Evolutionary conservation across 805 yeast species (phyloP), one percentile per base, ranked within the genome.

Genomic region (Lipomyces spencermartinsiae): DNA sequence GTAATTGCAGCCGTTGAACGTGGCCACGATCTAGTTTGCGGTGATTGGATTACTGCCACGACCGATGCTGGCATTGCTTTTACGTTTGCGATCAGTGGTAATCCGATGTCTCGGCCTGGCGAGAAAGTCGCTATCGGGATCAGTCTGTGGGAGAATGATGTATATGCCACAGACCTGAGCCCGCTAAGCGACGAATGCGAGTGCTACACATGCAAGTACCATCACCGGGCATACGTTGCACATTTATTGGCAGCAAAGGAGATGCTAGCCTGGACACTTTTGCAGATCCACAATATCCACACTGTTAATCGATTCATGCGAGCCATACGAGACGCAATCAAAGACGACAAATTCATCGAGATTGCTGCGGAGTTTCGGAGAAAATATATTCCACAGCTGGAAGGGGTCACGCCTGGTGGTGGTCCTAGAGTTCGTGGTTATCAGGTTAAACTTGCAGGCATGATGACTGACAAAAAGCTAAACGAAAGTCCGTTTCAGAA

Each of bases 221-320:
- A 79, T 60, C 73, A 78, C 65, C 67, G 78, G 25, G 83, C 83
- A 14, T 82, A 82, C 69, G 65, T 82, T n/a, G 82, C 81, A 58
- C 84, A 82, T 67, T 71, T 82, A 33, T 74, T 82, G 37, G 66
- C 77, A 43, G 83, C 83, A 9, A 72, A 73, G 19, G 84, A 82
- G 69, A 82, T 82, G 84, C 76, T 81, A 31, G 82, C 83, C 1
- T 78, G 80, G 75, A 80, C 81, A 58, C 68, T 80, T 9, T 73
- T 82, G 43, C 83, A 81, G 71, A 74, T 76, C 67, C 83, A 82
- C 65, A 82, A 82, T 66, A 59, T 78, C 34, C 69, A 69, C 25
- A 75, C 77, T 0, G 65, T 74, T n/a, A 69, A 66, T 31, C 14
- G 61, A 58, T 78, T 80, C 58, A 77, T 81, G 64, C 68, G 56